Percentiles rank a stretch among this genome's conserved stretches.
Conservation (phyloP, 371 early-diverging fungal genomes). For the Mortierella polycephala region DNA sequence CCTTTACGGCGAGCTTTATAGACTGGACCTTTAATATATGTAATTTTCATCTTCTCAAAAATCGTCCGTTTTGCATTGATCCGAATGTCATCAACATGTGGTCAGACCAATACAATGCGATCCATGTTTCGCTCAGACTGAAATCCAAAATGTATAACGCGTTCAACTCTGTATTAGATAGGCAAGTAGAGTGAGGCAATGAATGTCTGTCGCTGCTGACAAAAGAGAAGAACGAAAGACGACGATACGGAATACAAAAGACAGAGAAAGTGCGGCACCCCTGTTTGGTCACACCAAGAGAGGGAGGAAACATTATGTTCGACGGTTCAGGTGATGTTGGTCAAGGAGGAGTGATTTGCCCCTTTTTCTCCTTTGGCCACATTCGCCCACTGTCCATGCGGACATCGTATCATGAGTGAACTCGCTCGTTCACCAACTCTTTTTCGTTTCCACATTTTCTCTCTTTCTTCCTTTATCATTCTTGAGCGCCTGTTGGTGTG, state of each 20-base stretch:
- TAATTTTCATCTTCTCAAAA: background rate
- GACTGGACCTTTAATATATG: slow-evolving; percentile 30
- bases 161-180: no score
- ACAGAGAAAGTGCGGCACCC: background rate
- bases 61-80: no score
- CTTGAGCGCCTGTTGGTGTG: background rate
- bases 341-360: no score
- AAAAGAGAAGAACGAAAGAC: background rate
- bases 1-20: slow-evolving; percentile 38
- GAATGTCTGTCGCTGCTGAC: background rate
- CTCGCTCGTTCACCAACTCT: background rate
- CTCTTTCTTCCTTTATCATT: background rate
- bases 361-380: background rate
- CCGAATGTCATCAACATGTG: no score
- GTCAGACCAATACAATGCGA: no score
- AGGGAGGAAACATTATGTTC: background rate
- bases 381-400: no score
- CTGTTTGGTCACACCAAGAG: slow-evolving; percentile 5
- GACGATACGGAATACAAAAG: background rate
- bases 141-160: no score
- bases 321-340: slow-evolving; percentile 10
- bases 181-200: no score
- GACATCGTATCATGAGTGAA: background rate
- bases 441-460: background rate
- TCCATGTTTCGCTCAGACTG: no score